These are phyloP conservation scores for Mycena sp. DNA, from an alignment of 1,284 basidiomycete species.

Conservation along the genomic window DNA sequence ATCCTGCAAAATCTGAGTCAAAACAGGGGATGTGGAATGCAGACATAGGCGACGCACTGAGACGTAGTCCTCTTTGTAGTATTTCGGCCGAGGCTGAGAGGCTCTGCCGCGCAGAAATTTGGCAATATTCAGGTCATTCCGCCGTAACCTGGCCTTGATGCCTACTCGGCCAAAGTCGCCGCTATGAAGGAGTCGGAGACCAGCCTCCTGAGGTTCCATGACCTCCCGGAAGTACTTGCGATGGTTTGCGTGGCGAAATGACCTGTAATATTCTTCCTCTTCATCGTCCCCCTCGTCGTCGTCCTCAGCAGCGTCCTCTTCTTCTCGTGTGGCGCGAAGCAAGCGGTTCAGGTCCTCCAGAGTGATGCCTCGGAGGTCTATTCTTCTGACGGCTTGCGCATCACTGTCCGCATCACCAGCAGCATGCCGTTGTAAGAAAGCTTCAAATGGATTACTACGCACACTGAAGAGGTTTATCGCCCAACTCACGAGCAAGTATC, in stretches of 20 bases:
- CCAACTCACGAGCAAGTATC: conserved; percentile 48
- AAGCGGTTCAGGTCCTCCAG: conserved; percentile 42
- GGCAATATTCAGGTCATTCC: conserved; percentile 56
- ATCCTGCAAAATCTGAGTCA: conserved; percentile 52
- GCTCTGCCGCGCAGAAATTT: conserved; percentile 56
- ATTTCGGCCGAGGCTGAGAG: conserved; percentile 45
- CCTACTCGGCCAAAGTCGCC: conserved; percentile 88
- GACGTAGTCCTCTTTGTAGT: conserved; percentile 62
- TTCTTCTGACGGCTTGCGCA: conserved; percentile 19
- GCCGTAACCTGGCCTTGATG: conserved; percentile 53
- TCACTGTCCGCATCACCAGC: conserved; percentile 25
- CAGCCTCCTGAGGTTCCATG: conserved; percentile 75
- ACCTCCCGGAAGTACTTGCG: conserved; percentile 57
- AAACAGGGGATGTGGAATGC: background rate
- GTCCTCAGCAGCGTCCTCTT: conserved; percentile 50
- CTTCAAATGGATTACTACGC: conserved; percentile 37
- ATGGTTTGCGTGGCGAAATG: conserved; percentile 22
- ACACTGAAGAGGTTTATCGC: conserved; percentile 1
- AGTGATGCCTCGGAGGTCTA: conserved; percentile 41
- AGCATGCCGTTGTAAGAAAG: conserved; percentile 52
- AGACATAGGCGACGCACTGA: conserved; percentile 54
- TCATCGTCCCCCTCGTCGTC: conserved; percentile 51
- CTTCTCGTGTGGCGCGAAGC: conserved; percentile 32
- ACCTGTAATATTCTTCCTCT: conserved; percentile 39
- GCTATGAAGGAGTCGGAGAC: conserved; percentile 74